Evolutionary conservation across 129 eudicot genomes (phyloP), one percentile per base, ranked within the genome.

Genomic region (sunflower (Helianthus annuus)): DNA sequence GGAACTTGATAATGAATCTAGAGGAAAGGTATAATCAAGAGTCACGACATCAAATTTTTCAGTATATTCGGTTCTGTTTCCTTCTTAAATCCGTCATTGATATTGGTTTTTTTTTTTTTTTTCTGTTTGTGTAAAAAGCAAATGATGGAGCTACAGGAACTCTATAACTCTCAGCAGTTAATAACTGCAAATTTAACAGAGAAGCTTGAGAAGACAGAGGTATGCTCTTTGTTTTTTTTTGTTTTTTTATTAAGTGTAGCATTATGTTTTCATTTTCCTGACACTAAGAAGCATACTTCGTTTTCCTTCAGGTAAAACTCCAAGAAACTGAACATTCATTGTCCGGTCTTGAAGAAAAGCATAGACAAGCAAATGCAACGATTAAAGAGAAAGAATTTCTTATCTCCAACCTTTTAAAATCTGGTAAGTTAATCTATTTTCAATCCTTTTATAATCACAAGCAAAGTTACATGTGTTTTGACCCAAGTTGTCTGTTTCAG

Each of bases 341-440:
- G 81, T 79, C 83, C 70, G 97, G 88, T 78, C 96, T 95, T 73
- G 99, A 95, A 86, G 99, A 95, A 78, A 86, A 76, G 61, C 96
- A 88, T 52, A 81, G 94, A 75, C 99, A 90, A 81, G 99, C 99
- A 66, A 95, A 88, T 85, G 86, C 77, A 48, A 95, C 89, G 44
- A 95, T 95, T 62, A 95, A 91, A 80, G 99, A 95, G 68, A 95
- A 85, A 80, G 99, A 95, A 73, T 95, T 65, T 57, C 83, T 95
- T 72, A 95, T 95, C 71, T 85, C 83, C 82, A 90, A 90, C 78
- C 94, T 95, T 79, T 89, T 95, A 2, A 83, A 91, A 59, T 95
- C 99, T 29, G 99, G 99, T 94, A 57, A 76, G 84, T 51, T 7
- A n/a, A 51, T n/a, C 10, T 52, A n/a, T 52, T n/a, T 52, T n/a